Evolutionary conservation across 108 stramenopile species (phyloP).

Genomic region (Skeletonema menzelii): DNA sequence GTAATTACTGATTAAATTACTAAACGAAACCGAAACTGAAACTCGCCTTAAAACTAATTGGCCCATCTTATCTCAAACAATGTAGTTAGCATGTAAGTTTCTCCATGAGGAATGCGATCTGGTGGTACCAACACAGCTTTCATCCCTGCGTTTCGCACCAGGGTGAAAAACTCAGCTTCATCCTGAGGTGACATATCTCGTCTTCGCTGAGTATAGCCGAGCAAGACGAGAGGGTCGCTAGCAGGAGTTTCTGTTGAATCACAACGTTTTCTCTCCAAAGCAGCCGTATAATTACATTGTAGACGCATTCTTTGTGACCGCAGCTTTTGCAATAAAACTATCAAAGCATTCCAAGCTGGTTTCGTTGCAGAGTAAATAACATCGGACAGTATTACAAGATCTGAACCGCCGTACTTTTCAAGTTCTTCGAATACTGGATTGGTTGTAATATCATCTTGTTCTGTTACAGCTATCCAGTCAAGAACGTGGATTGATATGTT

Average conservation of each 20-base stretch:
- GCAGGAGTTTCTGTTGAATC: slow-evolving; percentile 1
- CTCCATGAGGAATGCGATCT: slow-evolving; percentile 11
- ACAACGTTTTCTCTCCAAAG: neutral
- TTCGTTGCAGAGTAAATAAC: slow-evolving; percentile 12
- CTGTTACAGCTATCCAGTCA: slow-evolving; percentile 5
- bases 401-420: slow-evolving; percentile 6
- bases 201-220: slow-evolving; percentile 11
- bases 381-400: slow-evolving; percentile 11
- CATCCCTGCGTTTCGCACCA: slow-evolving; percentile 5
- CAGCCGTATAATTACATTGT: neutral
- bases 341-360: slow-evolving; percentile 13
- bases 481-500: neutral
- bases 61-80: slow-evolving; percentile 19
- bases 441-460: neutral
- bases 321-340: slow-evolving; percentile 2
- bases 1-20: neutral
- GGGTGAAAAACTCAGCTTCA: slow-evolving; percentile 11
- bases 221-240: neutral
- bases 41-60: neutral
- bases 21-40: too few relatives aligned
- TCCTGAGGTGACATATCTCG: slow-evolving; percentile 22
- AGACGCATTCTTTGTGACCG: neutral
- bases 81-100: slow-evolving; percentile 23
- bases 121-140: slow-evolving; percentile 14
- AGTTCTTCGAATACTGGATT: slow-evolving; percentile 14